phyloP scores from a whole-genome alignment of 495 filamentous ascomycete genomes.

The Hyaloscypha hepaticicola region DNA sequence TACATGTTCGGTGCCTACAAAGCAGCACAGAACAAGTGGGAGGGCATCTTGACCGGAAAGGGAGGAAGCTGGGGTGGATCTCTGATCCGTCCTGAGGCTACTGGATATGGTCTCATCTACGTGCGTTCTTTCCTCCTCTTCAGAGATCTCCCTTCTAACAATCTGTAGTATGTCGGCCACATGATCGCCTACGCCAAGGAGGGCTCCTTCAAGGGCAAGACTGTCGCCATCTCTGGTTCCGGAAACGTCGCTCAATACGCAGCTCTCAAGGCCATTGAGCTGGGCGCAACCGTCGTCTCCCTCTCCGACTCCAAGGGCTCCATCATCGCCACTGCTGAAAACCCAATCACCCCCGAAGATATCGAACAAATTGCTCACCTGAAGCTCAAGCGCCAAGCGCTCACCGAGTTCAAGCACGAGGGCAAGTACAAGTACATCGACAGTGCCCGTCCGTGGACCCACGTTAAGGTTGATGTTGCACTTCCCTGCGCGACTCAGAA shows the following conservation, averaged over 20 bases:
- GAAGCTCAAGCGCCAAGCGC: conserved; percentile 84
- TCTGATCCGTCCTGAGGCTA: conserved; percentile 95
- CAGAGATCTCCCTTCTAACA: background rate
- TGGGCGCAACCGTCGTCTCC: conserved; percentile 88
- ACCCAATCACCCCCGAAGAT: conserved; percentile 73
- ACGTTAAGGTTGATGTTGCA: conserved; percentile 87
- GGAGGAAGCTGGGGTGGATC: conserved; percentile 89
- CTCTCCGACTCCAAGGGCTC: conserved; percentile 91
- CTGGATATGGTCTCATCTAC: conserved; percentile 95
- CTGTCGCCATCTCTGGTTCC: conserved; percentile 93
- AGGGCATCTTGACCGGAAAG: conserved; percentile 95
- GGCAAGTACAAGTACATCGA: conserved; percentile 83
- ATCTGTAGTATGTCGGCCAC: conserved; percentile 72
- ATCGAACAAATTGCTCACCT: conserved; percentile 72
- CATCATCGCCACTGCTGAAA: conserved; percentile 65
- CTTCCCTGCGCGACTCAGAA: conserved; percentile 96
- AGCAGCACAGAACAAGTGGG: conserved; percentile 82
- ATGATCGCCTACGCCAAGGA: conserved; percentile 92
- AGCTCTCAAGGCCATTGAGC: conserved; percentile 94
- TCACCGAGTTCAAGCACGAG: conserved; percentile 56
- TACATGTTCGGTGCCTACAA: conserved; percentile 97
- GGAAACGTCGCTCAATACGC: conserved; percentile 99
- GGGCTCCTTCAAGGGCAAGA: conserved; percentile 87
- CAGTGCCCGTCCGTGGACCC: conserved; percentile 86
- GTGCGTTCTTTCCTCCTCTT: conserved; percentile 31